Evolutionary conservation across 2,329 filamentous ascomycete species (phyloP).

Genomic region (Diaporthe australafricana): DNA sequence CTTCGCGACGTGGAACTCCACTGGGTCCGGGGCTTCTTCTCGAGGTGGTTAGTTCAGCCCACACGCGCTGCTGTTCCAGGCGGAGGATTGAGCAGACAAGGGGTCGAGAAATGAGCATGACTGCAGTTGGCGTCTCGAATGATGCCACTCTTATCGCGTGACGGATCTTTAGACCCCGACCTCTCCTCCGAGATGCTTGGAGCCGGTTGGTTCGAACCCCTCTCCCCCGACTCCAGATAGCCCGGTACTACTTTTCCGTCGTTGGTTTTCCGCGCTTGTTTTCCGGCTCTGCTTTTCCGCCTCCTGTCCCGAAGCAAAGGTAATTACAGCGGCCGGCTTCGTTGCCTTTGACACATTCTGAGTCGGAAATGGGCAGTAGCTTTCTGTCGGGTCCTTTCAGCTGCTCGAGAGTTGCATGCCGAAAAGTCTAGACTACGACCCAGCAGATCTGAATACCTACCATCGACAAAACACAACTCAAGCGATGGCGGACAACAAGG

Average conservation of each 20-base stretch:
- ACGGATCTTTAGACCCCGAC: slow-evolving; percentile 13
- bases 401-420: no score
- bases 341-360: not conserved
- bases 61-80: not conserved
- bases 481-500: not conserved
- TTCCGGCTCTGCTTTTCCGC: slow-evolving; percentile 10
- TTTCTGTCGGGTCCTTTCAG: not conserved
- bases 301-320: not conserved
- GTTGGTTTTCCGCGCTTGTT: slow-evolving; percentile 7
- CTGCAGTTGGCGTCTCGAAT: slow-evolving; percentile 1
- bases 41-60: slow-evolving; percentile 8
- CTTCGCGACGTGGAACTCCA: not conserved
- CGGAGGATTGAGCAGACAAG: slow-evolving; percentile 9
- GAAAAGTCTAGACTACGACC: not conserved
- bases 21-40: not conserved
- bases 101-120: slow-evolving; percentile 2
- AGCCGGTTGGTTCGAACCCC: slow-evolving; percentile 25
- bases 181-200: not conserved
- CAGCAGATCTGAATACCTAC: not conserved
- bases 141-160: slow-evolving; percentile 9
- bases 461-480: not conserved
- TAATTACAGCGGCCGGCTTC: not conserved
- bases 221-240: slow-evolving; percentile 9
- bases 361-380: not conserved
- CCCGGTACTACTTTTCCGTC: slow-evolving; percentile 12